Evolutionary conservation across 768 basidiomycete genomes (phyloP).

Genomic region (Mycena pura): DNA sequence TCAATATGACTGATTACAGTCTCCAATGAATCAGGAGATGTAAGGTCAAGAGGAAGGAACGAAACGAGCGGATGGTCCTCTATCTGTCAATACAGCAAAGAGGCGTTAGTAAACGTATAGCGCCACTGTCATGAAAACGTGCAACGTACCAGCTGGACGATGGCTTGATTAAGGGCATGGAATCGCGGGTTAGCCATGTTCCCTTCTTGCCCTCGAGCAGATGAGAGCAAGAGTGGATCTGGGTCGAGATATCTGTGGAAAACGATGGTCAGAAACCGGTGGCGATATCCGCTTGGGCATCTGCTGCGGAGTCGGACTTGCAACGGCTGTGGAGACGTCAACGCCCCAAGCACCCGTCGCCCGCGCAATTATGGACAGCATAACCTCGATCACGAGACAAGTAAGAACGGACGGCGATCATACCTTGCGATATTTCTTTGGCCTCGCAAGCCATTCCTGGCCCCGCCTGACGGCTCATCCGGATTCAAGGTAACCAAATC

Average conservation of each 20-base stretch:
- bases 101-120: neutral
- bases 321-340: neutral
- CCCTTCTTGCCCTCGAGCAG: slow-evolving; percentile 64
- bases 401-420: slow-evolving; percentile 24
- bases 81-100: slow-evolving; percentile 62
- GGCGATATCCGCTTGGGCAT: neutral
- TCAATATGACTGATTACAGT: slow-evolving; percentile 95
- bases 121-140: slow-evolving; percentile 13
- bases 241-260: slow-evolving; percentile 85
- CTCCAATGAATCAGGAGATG: slow-evolving; percentile 88
- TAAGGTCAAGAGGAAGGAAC: slow-evolving; percentile 93
- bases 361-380: slow-evolving; percentile 1
- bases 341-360: slow-evolving; percentile 8
- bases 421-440: slow-evolving; percentile 87
- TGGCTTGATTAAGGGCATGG: slow-evolving; percentile 92
- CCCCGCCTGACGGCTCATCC: slow-evolving; percentile 64
- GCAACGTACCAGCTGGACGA: slow-evolving; percentile 87
- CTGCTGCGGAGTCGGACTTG: neutral
- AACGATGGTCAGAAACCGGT: slow-evolving; percentile 5
- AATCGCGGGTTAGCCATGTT: slow-evolving; percentile 76
- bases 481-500: slow-evolving; percentile 81
- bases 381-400: neutral
- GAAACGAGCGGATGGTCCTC: slow-evolving; percentile 98
- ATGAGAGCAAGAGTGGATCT: slow-evolving; percentile 85
- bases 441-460: slow-evolving; percentile 74